phyloP scores from a whole-genome alignment of 2,329 filamentous ascomycete genomes.

The Neofusicoccum laricinum region DNA sequence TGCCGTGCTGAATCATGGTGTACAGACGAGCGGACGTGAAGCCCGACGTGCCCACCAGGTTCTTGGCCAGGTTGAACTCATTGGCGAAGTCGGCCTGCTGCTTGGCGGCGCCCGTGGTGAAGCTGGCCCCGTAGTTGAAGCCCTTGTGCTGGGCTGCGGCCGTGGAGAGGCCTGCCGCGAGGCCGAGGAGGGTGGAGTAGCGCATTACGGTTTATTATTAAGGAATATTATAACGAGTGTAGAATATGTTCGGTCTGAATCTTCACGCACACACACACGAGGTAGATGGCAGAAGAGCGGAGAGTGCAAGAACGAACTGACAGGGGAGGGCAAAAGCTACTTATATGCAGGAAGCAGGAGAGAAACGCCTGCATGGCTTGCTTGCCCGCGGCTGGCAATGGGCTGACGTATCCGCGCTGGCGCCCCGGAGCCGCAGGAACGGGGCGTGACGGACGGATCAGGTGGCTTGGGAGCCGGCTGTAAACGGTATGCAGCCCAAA shows the following conservation, averaged over 20 bases:
- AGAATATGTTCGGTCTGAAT: background rate
- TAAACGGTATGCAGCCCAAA: background rate
- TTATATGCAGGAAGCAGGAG: background rate
- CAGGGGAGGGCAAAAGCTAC: background rate
- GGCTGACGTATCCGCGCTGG: constrained; percentile 1
- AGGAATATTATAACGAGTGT: constrained; percentile 3
- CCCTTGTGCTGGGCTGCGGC: constrained; percentile 51
- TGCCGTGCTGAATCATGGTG: constrained; percentile 70
- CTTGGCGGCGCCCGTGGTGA: constrained; percentile 60
- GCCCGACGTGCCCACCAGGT: constrained; percentile 61
- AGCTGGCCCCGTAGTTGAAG: constrained; percentile 71
- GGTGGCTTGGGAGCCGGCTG: background rate
- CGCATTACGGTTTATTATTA: constrained; percentile 5
- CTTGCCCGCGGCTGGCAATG: background rate
- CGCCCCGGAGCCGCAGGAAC: constrained; percentile 11
- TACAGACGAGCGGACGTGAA: constrained; percentile 73
- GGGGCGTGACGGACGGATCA: background rate
- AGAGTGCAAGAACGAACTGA: background rate
- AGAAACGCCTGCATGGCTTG: background rate
- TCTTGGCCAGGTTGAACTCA: constrained; percentile 65
- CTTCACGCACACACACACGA: background rate
- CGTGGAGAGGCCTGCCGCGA: constrained; percentile 11
- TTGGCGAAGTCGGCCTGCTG: constrained; percentile 63
- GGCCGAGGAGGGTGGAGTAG: constrained; percentile 8
- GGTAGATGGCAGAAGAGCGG: background rate